Base-by-base conservation (phyloP, 768 basidiomycete species). In the Chalciporus piperatus region DNA sequence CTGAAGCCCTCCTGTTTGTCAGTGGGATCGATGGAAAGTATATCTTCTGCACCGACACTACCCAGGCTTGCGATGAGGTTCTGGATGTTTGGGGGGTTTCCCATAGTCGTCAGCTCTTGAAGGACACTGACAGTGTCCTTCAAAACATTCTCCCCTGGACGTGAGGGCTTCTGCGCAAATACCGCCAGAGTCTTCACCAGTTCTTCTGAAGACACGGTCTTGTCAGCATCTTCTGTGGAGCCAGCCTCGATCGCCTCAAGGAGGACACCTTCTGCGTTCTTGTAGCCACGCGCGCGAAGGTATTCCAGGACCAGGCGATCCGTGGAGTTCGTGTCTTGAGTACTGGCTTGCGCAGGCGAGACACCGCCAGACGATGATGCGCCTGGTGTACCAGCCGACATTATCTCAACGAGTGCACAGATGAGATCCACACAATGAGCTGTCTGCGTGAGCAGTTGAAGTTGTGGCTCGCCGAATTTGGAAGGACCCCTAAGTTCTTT, bases 1-100 rank as follows among this genome's bases (percentile, higher is more conserved):
- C 82, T 78, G 64, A 89, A 93, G 3, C 92, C 92, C 61, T 89
- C 87, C 39, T 89, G 85, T 58, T 87, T 89, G 65, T 93, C 91
- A 4, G 85, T 86, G 8, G 91, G 91, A 63, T 93, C 90, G 10
- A 84, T 72, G 13, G 85, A 83, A 25, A 93, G 73, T 32, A 92
- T 83, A 50, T 92, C 91, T 61, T 92, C 89, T 3, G 89, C 84
- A 13, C 88, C 89, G 38, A 88, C 82, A 30, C 81, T 72, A n/a
- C 85, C 86, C 56, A 92, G 82, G 62, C 83, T 89, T 14, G 85
- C 79, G 50, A 91, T 83, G 48, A 91, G 74, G 59, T 79, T 85
- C 64, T 89, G 89, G 49, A 90, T 84, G 59, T 79, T 87, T 19
- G 79, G 70, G 3, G 87, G 79, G 60, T 83, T 89, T 14, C 84